Evolutionary conservation across 805 yeast species (phyloP).

Genomic region (Clavispora carvajalis): DNA sequence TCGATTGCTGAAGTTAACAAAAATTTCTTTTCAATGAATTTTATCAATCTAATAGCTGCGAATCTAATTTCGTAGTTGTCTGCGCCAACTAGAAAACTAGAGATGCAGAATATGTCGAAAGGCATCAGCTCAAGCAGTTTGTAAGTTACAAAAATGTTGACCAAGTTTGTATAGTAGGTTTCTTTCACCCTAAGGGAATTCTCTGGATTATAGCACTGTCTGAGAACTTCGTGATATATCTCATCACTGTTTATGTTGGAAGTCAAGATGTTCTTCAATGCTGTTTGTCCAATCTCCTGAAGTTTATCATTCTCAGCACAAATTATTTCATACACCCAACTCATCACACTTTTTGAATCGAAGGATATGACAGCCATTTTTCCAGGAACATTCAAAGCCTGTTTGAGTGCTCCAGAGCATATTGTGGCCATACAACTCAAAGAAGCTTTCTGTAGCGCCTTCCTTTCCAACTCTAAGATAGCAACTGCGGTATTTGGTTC

Average conservation of each 20-base stretch:
- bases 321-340: slow-evolving; percentile 78
- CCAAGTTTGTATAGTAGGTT: slow-evolving; percentile 66
- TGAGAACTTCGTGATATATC: slow-evolving; percentile 53
- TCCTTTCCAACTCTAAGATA: slow-evolving; percentile 73
- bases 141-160: slow-evolving; percentile 45
- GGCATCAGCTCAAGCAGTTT: slow-evolving; percentile 31
- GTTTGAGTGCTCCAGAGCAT: slow-evolving; percentile 67
- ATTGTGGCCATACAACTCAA: slow-evolving; percentile 81
- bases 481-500: slow-evolving; percentile 55
- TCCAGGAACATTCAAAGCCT: slow-evolving; percentile 41
- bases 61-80: slow-evolving; percentile 62
- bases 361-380: slow-evolving; percentile 56
- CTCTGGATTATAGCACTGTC: slow-evolving; percentile 64
- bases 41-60: slow-evolving; percentile 68
- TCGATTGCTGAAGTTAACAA: slow-evolving; percentile 47
- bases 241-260: slow-evolving; percentile 53
- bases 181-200: slow-evolving; percentile 49
- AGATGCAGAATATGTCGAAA: slow-evolving; percentile 67
- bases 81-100: slow-evolving; percentile 74
- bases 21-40: slow-evolving; percentile 50
- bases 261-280: slow-evolving; percentile 61
- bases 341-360: slow-evolving; percentile 60
- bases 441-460: slow-evolving; percentile 63
- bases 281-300: slow-evolving; percentile 60
- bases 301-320: slow-evolving; percentile 52